These are phyloP conservation scores for Metschnikowia vanudenii DNA, from an alignment of 805 yeast species.

Conservation along the genomic window DNA sequence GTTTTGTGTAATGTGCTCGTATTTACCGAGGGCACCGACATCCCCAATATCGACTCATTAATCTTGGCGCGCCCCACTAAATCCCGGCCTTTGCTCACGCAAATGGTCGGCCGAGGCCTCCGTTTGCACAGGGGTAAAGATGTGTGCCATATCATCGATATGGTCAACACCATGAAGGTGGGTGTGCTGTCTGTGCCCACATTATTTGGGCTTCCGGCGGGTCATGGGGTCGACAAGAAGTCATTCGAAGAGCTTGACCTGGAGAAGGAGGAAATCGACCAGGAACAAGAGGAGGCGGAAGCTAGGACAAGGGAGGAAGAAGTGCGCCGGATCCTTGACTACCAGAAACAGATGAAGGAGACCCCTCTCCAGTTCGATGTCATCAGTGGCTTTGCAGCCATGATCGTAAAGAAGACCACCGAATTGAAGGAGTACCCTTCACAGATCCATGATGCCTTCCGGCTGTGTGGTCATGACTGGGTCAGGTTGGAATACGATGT, in stretches of 20 bases:
- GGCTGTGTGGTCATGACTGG: slow-evolving; percentile 23
- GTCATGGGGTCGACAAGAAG: slow-evolving; percentile 25
- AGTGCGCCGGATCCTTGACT: slow-evolving; percentile 13
- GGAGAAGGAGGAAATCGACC: slow-evolving; percentile 11
- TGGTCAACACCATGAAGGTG: slow-evolving; percentile 59
- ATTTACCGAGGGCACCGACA: slow-evolving; percentile 93
- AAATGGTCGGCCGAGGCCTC: slow-evolving; percentile 91
- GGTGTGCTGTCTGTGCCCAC: slow-evolving; percentile 59
- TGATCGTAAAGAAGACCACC: slow-evolving; percentile 6
- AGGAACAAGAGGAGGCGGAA: neutral
- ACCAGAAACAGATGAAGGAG: slow-evolving; percentile 13
- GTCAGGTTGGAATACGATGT: slow-evolving; percentile 31
- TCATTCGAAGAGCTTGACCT: slow-evolving; percentile 13
- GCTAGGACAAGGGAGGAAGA: slow-evolving; percentile 15
- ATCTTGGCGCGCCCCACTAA: slow-evolving; percentile 78
- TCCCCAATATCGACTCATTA: slow-evolving; percentile 82
- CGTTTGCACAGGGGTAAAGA: slow-evolving; percentile 60
- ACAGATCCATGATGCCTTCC: slow-evolving; percentile 18
- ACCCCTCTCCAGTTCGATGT: slow-evolving; percentile 34
- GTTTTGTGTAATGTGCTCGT: slow-evolving; percentile 87
- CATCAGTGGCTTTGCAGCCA: slow-evolving; percentile 35
- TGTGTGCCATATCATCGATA: slow-evolving; percentile 72
- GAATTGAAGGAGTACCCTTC: slow-evolving; percentile 10
- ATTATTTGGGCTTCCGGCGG: slow-evolving; percentile 35
- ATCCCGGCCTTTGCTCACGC: slow-evolving; percentile 68